These are phyloP conservation scores for Leishmania gerbilli DNA, from an alignment of 208 protist species.

Conservation along the genomic window DNA sequence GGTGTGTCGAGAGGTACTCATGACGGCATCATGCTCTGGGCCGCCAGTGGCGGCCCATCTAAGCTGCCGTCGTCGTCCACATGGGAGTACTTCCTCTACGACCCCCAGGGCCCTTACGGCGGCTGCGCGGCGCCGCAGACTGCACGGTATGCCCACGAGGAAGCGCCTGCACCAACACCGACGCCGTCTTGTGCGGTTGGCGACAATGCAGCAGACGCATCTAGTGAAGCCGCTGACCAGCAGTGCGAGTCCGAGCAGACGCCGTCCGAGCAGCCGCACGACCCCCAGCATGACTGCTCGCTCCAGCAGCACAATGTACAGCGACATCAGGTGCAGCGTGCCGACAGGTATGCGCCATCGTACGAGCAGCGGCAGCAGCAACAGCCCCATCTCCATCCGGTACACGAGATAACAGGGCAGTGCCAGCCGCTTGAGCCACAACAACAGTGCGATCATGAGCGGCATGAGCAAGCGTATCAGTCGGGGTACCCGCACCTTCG, in stretches of 20 bases:
- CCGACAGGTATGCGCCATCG: neutral
- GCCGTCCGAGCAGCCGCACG: neutral
- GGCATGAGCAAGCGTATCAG: neutral
- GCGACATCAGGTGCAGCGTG: neutral
- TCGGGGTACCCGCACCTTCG: neutral
- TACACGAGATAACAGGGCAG: neutral
- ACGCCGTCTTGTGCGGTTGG: neutral
- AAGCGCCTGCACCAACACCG: neutral
- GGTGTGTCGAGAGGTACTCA: neutral
- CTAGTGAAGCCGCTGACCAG: neutral
- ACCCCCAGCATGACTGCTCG: neutral
- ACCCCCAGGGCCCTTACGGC: neutral
- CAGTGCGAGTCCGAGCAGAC: neutral
- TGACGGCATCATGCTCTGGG: neutral
- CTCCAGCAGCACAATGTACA: neutral
- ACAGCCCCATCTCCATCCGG: neutral
- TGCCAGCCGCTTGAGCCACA: neutral
- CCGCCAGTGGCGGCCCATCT: too few relatives aligned
- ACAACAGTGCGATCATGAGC: neutral
- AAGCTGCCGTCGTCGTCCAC: neutral
- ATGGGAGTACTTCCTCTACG: neutral
- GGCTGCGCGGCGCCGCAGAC: constrained; percentile 1
- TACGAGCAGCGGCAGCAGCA: neutral
- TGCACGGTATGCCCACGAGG: neutral
- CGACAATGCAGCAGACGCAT: neutral